Evolutionary conservation across 139 green algal species (phyloP).

Genomic region (Chlamydomonas sp.): DNA sequence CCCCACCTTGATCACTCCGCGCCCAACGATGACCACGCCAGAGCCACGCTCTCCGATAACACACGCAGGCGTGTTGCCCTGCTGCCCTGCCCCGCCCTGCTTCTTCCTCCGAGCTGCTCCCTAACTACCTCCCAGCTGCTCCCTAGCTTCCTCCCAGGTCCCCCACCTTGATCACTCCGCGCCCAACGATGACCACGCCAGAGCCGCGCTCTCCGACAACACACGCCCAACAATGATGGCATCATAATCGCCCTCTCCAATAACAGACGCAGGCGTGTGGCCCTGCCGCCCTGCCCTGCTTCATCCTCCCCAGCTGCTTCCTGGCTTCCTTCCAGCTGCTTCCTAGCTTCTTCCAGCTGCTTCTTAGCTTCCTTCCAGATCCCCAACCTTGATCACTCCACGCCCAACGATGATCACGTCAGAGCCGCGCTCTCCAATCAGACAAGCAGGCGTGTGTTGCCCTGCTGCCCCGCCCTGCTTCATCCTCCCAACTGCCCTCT

Average conservation of each 20-base stretch:
- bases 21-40: conserved; percentile 97
- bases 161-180: conserved; percentile 60
- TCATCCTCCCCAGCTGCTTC: neutral
- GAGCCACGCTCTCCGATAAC: conserved; percentile 78
- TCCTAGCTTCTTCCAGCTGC: no score
- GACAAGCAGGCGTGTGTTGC: conserved; percentile 88
- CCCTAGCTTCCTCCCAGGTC: no score
- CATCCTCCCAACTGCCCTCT: no score
- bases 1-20: conserved; percentile 75
- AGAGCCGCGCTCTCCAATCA: conserved; percentile 74
- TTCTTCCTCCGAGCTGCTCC: no score
- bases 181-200: no score
- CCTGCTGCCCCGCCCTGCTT: conserved; percentile 98
- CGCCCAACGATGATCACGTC: conserved; percentile 98
- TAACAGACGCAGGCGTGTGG: neutral
- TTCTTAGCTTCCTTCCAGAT: conserved; percentile 23
- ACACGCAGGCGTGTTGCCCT: conserved; percentile 91
- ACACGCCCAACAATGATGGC: no score
- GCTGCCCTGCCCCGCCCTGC: conserved; percentile 79
- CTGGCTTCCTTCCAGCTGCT: neutral
- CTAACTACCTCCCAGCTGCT: no score
- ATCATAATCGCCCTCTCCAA: conserved; percentile 28
- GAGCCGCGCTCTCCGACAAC: no score
- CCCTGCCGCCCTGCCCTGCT: neutral
- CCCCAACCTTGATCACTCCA: conserved; percentile 71